phyloP scores from a whole-genome alignment of 129 eudicot genomes.

The Tanacetum coccineum region DNA sequence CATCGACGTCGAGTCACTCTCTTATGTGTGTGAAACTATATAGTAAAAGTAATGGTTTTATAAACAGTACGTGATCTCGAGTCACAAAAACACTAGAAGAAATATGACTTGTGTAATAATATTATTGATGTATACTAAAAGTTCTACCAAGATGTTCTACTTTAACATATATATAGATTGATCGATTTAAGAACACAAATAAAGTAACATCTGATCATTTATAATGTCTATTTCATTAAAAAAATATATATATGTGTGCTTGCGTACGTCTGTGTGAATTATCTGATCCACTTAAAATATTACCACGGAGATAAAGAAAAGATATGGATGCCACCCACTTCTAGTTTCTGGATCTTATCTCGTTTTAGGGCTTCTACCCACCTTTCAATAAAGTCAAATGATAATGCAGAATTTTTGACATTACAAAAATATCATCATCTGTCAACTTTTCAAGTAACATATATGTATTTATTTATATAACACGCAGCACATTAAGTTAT shows the following conservation, averaged over 20 bases:
- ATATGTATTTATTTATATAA: not conserved
- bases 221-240: not conserved
- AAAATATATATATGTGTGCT: too few species aligned
- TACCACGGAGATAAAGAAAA: constrained; percentile 5
- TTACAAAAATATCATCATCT: not conserved
- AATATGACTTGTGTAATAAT: too few species aligned
- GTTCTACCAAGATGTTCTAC: too few species aligned
- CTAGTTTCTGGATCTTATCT: constrained; percentile 40
- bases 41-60: too few species aligned
- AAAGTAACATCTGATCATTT: not conserved
- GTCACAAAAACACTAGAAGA: too few species aligned
- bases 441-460: not conserved
- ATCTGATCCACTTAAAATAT: constrained; percentile 13
- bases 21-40: not conserved
- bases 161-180: too few species aligned
- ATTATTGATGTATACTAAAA: too few species aligned
- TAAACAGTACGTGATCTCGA: too few species aligned
- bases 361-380: constrained; percentile 22
- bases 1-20: not conserved
- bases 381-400: constrained; percentile 21
- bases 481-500: too few species aligned
- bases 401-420: not conserved
- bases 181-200: too few species aligned
- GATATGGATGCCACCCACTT: constrained; percentile 38
- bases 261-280: too few species aligned